Conservation (phyloP, 371 early-diverging fungal species). For the Mortierella sp. region DNA sequence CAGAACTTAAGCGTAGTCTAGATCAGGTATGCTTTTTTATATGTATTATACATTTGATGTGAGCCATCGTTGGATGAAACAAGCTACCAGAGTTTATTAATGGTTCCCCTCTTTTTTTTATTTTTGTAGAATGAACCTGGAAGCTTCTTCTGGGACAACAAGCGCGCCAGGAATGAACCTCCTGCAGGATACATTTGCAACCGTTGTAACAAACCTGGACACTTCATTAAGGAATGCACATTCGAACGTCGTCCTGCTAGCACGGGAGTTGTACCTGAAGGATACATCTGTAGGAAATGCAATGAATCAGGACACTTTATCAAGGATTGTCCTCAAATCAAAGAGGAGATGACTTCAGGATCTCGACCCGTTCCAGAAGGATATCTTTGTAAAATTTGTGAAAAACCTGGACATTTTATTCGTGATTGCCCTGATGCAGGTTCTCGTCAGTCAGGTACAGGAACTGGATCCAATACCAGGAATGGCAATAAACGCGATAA, state of each 20-base stretch:
- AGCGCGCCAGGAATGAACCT: conserved; percentile 51
- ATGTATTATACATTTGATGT: too few species aligned
- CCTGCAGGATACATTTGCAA: conserved; percentile 66
- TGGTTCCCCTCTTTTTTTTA: background rate
- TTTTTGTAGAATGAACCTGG: conserved; percentile 17
- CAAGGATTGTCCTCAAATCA: conserved; percentile 68
- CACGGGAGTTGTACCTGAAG: conserved; percentile 38
- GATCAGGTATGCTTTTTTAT: conserved; percentile 26
- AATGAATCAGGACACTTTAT: conserved; percentile 75
- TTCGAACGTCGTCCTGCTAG: conserved; percentile 4
- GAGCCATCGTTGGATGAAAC: too few species aligned
- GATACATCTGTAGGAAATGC: conserved; percentile 73
- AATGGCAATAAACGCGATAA: background rate
- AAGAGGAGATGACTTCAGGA: conserved; percentile 17
- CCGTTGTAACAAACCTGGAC: conserved; percentile 64
- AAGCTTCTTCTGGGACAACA: conserved; percentile 31
- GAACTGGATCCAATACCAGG: conserved; percentile 16
- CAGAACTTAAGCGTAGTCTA: conserved; percentile 50
- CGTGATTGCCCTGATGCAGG: conserved; percentile 67
- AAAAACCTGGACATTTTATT: conserved; percentile 72
- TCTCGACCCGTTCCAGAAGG: conserved; percentile 55
- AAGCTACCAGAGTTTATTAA: too few species aligned
- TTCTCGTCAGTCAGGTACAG: conserved; percentile 2
- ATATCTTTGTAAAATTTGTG: conserved; percentile 71
- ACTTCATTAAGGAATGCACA: conserved; percentile 57